Base-by-base conservation (phyloP, 2,329 filamentous ascomycete species). In the Talaromyces amestolkiae region DNA sequence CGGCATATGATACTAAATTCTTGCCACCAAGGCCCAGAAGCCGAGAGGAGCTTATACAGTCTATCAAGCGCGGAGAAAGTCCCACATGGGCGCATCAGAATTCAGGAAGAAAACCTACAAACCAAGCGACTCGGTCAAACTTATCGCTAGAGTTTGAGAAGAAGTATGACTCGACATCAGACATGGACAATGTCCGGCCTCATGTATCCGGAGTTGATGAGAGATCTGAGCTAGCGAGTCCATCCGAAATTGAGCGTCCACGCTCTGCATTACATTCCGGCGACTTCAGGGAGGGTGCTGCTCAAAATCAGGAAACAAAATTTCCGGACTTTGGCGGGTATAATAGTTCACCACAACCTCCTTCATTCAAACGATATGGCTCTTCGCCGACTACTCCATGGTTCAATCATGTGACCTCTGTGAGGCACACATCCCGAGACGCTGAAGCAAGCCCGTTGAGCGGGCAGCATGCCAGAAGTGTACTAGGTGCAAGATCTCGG, bases 21-120 rank as follows among this genome's bases (percentile, higher is more conserved):
- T 63, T 72, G 17, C 72, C 61, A 24, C 56, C 73, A 39, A 72
- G 72, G 67, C 71, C 73, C 17, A 76, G 74, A 66, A 88, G 92
- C 75, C 86, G 93, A 69, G 87, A 87, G 65, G 90, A 93, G 76
- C 81, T 97, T 71, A 97, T 98, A 65, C 87, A 93, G 77, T 86
- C 89, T 69, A 84, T 97, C 70, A 97, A 97, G 80, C 87, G 86
- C 76, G 88, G 87, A 37, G 88, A 93, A 77, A 90, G 87, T 72
- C 89, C 91, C 43, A 86, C 87, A 4, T 95, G 91, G 91, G 82
- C 89, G 45, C 85, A 87, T 33, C 87, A 84, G 74, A 84, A 84
- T 72, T 84, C 86, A 82, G 89, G 84, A 75, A 72, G 60, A 15
- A 45, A 79, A 75, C 70, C 76, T 51, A 77, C 77, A 67, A 73